These are phyloP conservation scores for Penicillium oxalicum DNA, from an alignment of 2,329 filamentous ascomycete species.

Conservation along the genomic window DNA sequence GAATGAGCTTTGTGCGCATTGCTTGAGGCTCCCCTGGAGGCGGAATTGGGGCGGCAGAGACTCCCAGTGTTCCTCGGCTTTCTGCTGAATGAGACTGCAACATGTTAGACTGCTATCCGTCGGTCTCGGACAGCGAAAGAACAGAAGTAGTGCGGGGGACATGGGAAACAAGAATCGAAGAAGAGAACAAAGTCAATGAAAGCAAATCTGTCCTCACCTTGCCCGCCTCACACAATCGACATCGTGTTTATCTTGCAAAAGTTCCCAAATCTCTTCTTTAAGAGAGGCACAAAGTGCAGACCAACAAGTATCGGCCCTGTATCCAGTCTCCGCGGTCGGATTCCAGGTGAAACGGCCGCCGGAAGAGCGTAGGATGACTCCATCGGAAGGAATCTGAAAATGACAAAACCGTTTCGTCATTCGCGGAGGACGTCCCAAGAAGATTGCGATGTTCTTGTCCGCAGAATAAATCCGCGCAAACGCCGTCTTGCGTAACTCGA, in stretches of 20 bases:
- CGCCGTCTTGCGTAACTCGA: slow-evolving; percentile 34
- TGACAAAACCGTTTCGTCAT: slow-evolving; percentile 39
- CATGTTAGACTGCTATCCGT: slow-evolving; percentile 11
- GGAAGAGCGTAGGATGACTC: not conserved
- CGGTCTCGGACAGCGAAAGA: not conserved
- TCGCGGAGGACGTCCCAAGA: slow-evolving; percentile 44
- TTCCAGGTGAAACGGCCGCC: slow-evolving; percentile 8
- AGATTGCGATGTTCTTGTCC: slow-evolving; percentile 46
- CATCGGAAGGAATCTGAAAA: slow-evolving; percentile 28
- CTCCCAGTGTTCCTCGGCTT: slow-evolving; percentile 19
- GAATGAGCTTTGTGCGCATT: slow-evolving; percentile 17
- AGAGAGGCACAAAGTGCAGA: slow-evolving; percentile 23
- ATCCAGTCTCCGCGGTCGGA: slow-evolving; percentile 16
- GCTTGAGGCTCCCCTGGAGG: slow-evolving; percentile 17
- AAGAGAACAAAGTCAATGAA: no score
- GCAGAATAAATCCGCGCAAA: slow-evolving; percentile 42
- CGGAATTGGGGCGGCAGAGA: slow-evolving; percentile 19
- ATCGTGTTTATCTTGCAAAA: slow-evolving; percentile 22
- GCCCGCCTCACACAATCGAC: slow-evolving; percentile 13
- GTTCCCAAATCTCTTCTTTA: slow-evolving; percentile 25
- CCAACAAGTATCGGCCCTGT: slow-evolving; percentile 24
- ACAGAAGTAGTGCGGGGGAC: no score
- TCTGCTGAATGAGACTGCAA: slow-evolving; percentile 15
- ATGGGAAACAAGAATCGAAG: no score
- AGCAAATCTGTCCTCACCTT: slow-evolving; percentile 7